Percentiles rank a stretch among this genome's conserved stretches.
Evolutionary conservation across 345 rosid genomes (phyloP).

Genomic region (Populus pruinosa): DNA sequence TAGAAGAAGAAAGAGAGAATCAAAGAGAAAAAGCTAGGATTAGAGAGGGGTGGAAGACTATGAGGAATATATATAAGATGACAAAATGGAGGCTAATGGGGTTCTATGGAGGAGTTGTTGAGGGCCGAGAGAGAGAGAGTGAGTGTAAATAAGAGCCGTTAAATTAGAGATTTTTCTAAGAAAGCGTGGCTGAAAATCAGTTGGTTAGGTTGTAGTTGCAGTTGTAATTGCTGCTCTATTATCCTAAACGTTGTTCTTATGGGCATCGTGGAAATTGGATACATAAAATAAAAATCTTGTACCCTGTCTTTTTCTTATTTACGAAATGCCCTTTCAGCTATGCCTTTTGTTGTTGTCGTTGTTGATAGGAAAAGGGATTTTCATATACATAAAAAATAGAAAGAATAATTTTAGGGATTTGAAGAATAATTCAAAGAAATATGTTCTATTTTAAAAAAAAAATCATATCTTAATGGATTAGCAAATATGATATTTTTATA

Average conservation of each 20-base stretch:
- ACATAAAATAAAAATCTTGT: neutral
- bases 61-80: slow-evolving; percentile 19
- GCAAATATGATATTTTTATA: no score
- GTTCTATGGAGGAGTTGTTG: neutral
- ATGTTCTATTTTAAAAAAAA: no score
- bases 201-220: slow-evolving; percentile 18
- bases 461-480: no score
- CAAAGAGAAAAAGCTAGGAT: slow-evolving; percentile 4
- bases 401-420: neutral
- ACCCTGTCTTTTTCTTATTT: no score
- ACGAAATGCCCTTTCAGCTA: neutral
- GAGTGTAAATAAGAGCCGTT: slow-evolving; percentile 11
- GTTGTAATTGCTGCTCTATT: neutral
- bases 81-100: no score
- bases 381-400: neutral
- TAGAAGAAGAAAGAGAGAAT: slow-evolving; percentile 4
- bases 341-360: neutral
- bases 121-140: neutral
- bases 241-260: neutral
- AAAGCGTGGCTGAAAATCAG: slow-evolving; percentile 36
- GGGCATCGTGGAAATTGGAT: neutral
- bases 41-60: slow-evolving; percentile 35
- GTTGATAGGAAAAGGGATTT: neutral
- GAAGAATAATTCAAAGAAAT: no score
- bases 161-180: slow-evolving; percentile 44